Evolutionary conservation across 106 monocot species (phyloP).

Genomic region (Allium sativum): DNA sequence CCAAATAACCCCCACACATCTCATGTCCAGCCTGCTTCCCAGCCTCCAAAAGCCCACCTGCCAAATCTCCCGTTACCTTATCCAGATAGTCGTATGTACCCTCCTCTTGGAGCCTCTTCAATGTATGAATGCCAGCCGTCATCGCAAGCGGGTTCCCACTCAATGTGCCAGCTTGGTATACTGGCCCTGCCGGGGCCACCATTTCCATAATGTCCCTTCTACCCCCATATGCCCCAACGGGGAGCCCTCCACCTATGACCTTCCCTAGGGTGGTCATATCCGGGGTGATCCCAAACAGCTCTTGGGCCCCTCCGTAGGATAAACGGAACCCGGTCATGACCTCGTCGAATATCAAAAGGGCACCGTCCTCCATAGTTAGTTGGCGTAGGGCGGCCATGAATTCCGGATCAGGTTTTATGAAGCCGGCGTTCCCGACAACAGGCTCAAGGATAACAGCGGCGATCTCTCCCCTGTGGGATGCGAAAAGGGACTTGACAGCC

Average conservation of each 20-base stretch:
- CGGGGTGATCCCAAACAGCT: conserved; percentile 65
- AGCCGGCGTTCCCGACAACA: conserved; percentile 89
- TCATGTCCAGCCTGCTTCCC: conserved; percentile 40
- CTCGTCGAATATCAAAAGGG: conserved; percentile 88
- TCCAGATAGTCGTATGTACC: conserved; percentile 47
- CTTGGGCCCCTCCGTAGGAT: conserved; percentile 88
- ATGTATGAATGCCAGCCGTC: conserved; percentile 65
- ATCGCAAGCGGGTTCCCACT: conserved; percentile 63
- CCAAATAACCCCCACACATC: conserved; percentile 31
- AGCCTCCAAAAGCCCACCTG: conserved; percentile 34
- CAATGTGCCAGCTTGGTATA: conserved; percentile 69
- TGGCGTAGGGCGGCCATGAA: conserved; percentile 53
- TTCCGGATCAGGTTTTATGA: conserved; percentile 53
- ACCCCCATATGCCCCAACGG: conserved; percentile 92
- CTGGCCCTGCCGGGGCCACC: conserved; percentile 86
- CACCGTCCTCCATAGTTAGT: conserved; percentile 47
- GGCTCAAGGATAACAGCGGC: conserved; percentile 90
- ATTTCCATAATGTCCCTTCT: conserved; percentile 88
- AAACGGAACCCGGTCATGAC: conserved; percentile 95
- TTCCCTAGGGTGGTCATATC: conserved; percentile 86
- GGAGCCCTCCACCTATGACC: conserved; percentile 83
- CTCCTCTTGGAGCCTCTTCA: conserved; percentile 31
- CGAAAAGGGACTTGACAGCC: conserved; percentile 44
- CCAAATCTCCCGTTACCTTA: conserved; percentile 36
- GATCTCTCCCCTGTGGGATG: conserved; percentile 55